These are phyloP conservation scores for Dalbergia cultrata DNA, from an alignment of 306 rosid species.

Conservation along the genomic window DNA sequence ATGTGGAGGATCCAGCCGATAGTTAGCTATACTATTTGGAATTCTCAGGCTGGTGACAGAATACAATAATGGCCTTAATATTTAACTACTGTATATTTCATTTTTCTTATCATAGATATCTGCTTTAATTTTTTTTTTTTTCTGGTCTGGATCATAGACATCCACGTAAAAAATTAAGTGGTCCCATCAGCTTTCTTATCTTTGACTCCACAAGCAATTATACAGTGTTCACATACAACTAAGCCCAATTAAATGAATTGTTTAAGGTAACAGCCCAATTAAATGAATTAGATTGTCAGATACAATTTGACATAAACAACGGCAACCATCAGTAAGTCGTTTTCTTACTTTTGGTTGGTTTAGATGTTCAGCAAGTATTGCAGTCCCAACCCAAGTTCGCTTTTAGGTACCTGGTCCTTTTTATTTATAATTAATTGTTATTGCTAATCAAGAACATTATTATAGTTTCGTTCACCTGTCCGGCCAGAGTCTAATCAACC, in stretches of 20 bases:
- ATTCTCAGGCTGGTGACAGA: background rate
- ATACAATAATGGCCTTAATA: too few relatives aligned
- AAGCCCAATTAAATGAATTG: too few relatives aligned
- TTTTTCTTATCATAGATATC: background rate
- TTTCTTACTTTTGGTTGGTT: background rate
- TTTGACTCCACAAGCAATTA: constrained; percentile 26
- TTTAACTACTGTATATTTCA: too few relatives aligned
- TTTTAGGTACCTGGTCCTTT: background rate
- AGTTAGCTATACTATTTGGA: background rate
- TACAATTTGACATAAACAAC: constrained; percentile 7
- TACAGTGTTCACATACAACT: background rate
- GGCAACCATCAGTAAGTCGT: background rate
- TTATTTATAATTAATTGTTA: background rate
- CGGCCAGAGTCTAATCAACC: background rate
- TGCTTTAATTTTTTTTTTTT: background rate
- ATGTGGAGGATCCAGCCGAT: constrained; percentile 35
- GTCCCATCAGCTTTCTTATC: background rate
- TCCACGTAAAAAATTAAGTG: background rate
- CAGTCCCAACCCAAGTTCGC: too few relatives aligned
- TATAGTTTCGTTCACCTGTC: background rate
- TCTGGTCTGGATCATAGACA: too few relatives aligned
- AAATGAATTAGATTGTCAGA: constrained; percentile 37
- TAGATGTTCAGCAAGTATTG: constrained; percentile 33
- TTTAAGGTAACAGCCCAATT: too few relatives aligned
- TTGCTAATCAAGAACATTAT: background rate